Base-by-base conservation (phyloP, 2,329 filamentous ascomycete genomes). In the Epichloe bromicola region DNA sequence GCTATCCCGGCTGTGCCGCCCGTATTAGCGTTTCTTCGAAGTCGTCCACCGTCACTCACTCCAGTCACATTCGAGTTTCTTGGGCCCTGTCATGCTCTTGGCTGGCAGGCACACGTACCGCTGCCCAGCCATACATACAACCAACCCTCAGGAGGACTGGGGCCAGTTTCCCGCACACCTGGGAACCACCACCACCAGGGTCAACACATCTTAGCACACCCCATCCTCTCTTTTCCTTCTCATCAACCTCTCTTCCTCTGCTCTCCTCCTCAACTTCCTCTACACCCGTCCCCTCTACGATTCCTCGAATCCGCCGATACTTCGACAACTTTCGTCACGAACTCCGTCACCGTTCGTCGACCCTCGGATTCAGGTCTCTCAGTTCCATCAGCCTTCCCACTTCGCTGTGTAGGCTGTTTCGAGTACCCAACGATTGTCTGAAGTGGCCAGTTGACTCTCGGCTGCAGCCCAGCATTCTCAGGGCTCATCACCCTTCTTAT, bases 231-330 rank as follows among this genome's bases (percentile, higher is more conserved):
- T 26, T 33, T 10, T 48, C 42, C 17, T 47, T 50, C 41, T 50
- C 49, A 52, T 53, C 51, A 51, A 54, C 50, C 41, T 52, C 48
- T 23, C 30, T 52, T 12, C 48, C 38, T 37, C 49, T 47, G 51
- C 40, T 37, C 48, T 49, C 54, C 23, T 48, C 53, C 51, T 53
- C 52, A 48, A 57, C 47, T 52, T 49, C 55, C 54, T 53, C 47
- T 53, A 42, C 53, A 53, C 50, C 54, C 55, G 53, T 43, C 54
- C 53, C 50, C 57, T 58, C 59, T 60, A 62, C 63, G 62, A 63
- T 54, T 58, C 58, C 55, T 63, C 62, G 66, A 68, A 67, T 66
- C 66, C 64, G 59, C 61, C 65, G 55, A 67, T 55, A 55, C 55
- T 54, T 57, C 58, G 63, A 66, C 63, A 67, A 66, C 48, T 50